Percentiles rank a stretch among this genome's conserved stretches.
phyloP scores from a whole-genome alignment of 2,329 filamentous ascomycete genomes.

The Xylaria sp. region DNA sequence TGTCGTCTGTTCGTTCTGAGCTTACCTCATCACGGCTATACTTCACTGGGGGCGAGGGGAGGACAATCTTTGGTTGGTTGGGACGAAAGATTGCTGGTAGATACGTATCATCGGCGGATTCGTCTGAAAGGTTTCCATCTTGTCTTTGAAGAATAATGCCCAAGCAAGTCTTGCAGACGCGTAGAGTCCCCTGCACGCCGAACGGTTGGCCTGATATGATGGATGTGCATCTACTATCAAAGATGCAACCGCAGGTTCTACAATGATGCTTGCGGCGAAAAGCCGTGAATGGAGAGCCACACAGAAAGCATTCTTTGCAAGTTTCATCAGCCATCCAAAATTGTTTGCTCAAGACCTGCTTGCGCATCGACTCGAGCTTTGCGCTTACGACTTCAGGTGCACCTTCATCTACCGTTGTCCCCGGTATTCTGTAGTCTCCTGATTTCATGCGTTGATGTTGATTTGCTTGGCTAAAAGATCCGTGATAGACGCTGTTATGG shows the following conservation, averaged over 20 bases:
- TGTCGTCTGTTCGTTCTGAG: constrained; percentile 55
- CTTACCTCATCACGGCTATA: constrained; percentile 54
- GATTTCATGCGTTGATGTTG: constrained; percentile 58
- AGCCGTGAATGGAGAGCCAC: constrained; percentile 88
- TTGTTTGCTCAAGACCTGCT: constrained; percentile 90
- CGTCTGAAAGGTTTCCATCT: constrained; percentile 86
- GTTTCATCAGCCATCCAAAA: constrained; percentile 99
- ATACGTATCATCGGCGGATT: constrained; percentile 80
- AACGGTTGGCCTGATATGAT: constrained; percentile 90
- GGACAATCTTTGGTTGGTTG: constrained; percentile 58
- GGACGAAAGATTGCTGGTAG: constrained; percentile 71
- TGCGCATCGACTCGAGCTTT: constrained; percentile 76
- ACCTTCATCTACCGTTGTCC: constrained; percentile 66
- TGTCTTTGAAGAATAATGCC: constrained; percentile 90
- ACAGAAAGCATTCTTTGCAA: constrained; percentile 95
- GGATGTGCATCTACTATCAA: constrained; percentile 94
- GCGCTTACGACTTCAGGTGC: constrained; percentile 69
- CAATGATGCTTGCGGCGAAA: constrained; percentile 98
- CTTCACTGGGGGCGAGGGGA: constrained; percentile 50
- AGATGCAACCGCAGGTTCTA: constrained; percentile 96
- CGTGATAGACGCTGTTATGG: constrained; percentile 67
- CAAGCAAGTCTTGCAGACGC: constrained; percentile 93
- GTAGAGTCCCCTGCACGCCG: constrained; percentile 82
- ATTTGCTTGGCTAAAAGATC: constrained; percentile 62
- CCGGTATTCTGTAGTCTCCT: constrained; percentile 63